Evolutionary conservation across 1,284 basidiomycete species (phyloP).

Genomic region (Apiotrichum akiyoshidainum): DNA sequence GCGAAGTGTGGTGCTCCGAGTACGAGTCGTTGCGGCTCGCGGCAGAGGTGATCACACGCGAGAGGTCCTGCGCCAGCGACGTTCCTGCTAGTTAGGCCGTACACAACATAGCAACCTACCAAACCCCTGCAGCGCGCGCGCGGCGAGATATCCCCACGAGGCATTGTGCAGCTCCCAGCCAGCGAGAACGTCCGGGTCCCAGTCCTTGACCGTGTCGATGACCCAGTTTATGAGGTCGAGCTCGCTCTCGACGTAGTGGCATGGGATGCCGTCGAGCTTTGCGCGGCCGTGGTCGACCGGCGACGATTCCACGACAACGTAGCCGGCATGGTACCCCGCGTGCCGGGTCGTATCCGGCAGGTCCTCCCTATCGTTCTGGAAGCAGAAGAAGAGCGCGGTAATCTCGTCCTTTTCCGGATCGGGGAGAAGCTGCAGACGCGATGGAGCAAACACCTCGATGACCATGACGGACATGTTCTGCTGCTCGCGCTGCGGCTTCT

Average conservation of each 20-base stretch:
- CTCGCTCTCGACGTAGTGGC: constrained; percentile 67
- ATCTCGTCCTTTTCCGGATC: constrained; percentile 70
- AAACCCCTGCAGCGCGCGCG: constrained; percentile 61
- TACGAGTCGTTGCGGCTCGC: constrained; percentile 62
- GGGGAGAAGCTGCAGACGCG: constrained; percentile 61
- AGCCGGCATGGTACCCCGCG: constrained; percentile 56
- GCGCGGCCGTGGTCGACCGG: constrained; percentile 23
- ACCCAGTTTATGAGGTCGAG: constrained; percentile 77
- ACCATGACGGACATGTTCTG: constrained; percentile 77
- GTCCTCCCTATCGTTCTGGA: constrained; percentile 59
- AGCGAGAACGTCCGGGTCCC: constrained; percentile 86
- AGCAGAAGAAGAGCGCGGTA: constrained; percentile 66
- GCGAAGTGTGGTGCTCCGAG: constrained; percentile 71
- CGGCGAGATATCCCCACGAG: constrained; percentile 86
- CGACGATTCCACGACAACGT: constrained; percentile 58
- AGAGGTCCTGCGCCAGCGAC: constrained; percentile 58
- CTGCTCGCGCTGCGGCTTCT: constrained; percentile 58
- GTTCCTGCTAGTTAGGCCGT: constrained; percentile 52
- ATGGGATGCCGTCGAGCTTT: constrained; percentile 49
- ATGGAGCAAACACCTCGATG: constrained; percentile 68
- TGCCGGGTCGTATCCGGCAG: constrained; percentile 49
- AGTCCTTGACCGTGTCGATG: constrained; percentile 68
- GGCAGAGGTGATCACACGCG: constrained; percentile 60
- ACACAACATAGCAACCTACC: constrained; percentile 52
- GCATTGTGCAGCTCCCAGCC: constrained; percentile 88